Evolutionary conservation across 2,329 filamentous ascomycete species (phyloP), one percentile per base, ranked within the genome.

Genomic region (Incumbomyces delicatus): DNA sequence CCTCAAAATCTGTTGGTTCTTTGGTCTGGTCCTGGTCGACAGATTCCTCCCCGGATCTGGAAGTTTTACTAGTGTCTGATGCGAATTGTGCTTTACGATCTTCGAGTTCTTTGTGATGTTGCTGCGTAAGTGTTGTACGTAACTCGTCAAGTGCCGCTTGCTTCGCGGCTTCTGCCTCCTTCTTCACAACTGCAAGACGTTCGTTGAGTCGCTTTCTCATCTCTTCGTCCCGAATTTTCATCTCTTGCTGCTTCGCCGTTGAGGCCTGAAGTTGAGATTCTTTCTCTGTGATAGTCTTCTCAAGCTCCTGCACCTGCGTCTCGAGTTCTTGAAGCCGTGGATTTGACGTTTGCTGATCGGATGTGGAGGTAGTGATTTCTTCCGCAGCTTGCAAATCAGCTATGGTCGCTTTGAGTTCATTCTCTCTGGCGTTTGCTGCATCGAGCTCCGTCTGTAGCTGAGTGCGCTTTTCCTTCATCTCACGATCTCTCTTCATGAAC

Each of bases 161-260:
- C 42, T 65, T 70, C 14, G 76, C 56, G 39, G 66, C 67, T 53
- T 75, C 68, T 6, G 76, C 53, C 50, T 73, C 72, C 40, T 71
- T 66, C 51, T 67, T 72, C 10, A 71, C 65, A 41, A 81, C 76
- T 7, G 61, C 65, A 13, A 94, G 71, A 60, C 84, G 87, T 60
- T 78, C 80, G 57, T 84, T 84, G 49, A 85, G 71, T 10, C 75
- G 79, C 27, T 78, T 31, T 58, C 89, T 84, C 13, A 83, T 69
- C 50, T 81, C 77, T 45, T 76, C 73, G 1, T 70, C 61, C 10
- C 65, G 62, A 48, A 71, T 65, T 41, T 75, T 68, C 47, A 71
- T 58, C 44, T 71, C 66, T 20, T 69, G 63, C 44, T 78, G 73
- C 29, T 72, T 62, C 42, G 75, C 68, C 7, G 65, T 60, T 16